Conservation (phyloP, 352 stramenopile genomes). For the Halophytophthora polymorphica region DNA sequence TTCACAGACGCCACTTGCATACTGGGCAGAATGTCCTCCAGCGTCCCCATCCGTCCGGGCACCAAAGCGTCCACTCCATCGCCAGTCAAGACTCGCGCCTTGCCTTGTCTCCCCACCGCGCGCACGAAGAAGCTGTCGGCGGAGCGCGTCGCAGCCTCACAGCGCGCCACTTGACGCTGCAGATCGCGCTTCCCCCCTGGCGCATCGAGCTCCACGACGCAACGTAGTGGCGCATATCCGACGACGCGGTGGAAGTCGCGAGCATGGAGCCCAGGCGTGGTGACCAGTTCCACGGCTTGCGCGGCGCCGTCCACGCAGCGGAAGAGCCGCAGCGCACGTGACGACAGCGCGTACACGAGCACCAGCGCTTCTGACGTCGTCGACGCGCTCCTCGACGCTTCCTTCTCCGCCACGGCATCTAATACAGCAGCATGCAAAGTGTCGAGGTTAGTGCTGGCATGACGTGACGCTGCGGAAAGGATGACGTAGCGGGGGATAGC, state of each 20-base stretch:
- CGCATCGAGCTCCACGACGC: slow-evolving; percentile 32
- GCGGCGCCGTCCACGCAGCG: slow-evolving; percentile 9
- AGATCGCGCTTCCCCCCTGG: slow-evolving; percentile 11
- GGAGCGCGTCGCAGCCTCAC: slow-evolving; percentile 21
- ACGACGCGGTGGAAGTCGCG: slow-evolving; percentile 39
- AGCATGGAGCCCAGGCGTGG: slow-evolving; percentile 44
- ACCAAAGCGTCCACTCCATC: slow-evolving; percentile 23
- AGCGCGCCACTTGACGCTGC: slow-evolving; percentile 27
- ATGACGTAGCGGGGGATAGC: no score
- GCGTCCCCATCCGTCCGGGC: not conserved
- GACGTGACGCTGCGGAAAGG: no score
- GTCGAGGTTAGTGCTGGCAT: no score
- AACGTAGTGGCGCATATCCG: slow-evolving; percentile 33
- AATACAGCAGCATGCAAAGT: slow-evolving; percentile 6
- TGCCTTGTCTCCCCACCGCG: slow-evolving; percentile 18
- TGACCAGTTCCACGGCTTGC: slow-evolving; percentile 17
- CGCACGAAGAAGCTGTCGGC: slow-evolving; percentile 33
- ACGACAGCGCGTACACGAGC: slow-evolving; percentile 19
- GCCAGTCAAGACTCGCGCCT: slow-evolving; percentile 30
- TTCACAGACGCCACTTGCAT: slow-evolving; percentile 12
- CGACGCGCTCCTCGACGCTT: not conserved
- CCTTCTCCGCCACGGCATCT: slow-evolving; percentile 14
- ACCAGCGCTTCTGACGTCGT: slow-evolving; percentile 5
- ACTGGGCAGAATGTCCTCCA: slow-evolving; percentile 13
- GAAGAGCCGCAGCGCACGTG: slow-evolving; percentile 17